Base-by-base conservation (phyloP, 2,329 filamentous ascomycete genomes). In the Lachnellula subtilissima region DNA sequence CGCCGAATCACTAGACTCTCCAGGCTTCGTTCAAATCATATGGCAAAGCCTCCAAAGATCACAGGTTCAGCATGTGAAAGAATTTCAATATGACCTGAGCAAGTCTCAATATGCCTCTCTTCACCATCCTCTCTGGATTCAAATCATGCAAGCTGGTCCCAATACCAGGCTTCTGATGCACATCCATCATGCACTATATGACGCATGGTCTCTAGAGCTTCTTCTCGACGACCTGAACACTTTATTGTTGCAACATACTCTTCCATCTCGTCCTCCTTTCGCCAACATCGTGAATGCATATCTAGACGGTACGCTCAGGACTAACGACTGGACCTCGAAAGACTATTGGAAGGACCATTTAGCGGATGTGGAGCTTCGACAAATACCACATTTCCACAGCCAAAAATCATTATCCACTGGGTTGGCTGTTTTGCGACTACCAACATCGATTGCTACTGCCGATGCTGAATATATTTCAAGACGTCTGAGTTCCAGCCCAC, bases 181-280 rank as follows among this genome's bases (percentile, higher is more conserved):
- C 12, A 75, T 95, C 0, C 91, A 96, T 67, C 92, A 97, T 71
- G 85, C 89, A 0, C 70, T 95, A 1, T 97, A 96, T 67, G 92
- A 97, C 70, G 92, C 91, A n/a, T 97, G 92, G 92, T 92, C 91
- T 0, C 80, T 91, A 67, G 88, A 96, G 51, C 75, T 93, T 32
- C 71, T 95, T 0, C 67, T 89, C 14, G 74, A 79, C 25, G 90
- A 96, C 68, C 73, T 96, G 4, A 76, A 80, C 4, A 66, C 65
- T 0, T 61, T 87, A 8, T 50, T 71, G 8, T 14, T 23, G n/a
- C 50, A 42, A 7, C 36, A 55, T 23, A 5, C 49, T 17, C 52
- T 54, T 19, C 32, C 46, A 32, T 43, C 63, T 1, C 76, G 85
- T 28, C 81, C 83, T 0, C 77, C 84, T 25, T 96, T 89, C 63